Percentiles rank a stretch among this genome's conserved stretches.
Evolutionary conservation across 164 flowering plant species (phyloP).

Genomic region (Stephania japonica): DNA sequence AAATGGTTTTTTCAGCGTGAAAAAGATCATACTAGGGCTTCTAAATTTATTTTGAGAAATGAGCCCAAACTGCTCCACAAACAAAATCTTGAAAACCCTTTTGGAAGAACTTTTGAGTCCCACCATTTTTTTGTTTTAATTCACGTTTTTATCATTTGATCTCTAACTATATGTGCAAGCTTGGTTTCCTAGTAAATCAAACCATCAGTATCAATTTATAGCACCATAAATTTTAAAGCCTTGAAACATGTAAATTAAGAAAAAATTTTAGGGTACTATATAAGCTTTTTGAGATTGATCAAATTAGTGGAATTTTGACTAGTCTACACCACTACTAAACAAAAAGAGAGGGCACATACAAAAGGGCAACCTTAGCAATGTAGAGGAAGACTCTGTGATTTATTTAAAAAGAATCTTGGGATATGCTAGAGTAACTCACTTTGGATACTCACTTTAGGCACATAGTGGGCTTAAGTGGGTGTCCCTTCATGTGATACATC

Average conservation of each 20-base stretch:
- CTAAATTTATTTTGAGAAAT: neutral
- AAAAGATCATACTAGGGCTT: neutral
- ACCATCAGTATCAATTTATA: neutral
- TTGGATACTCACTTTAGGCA: too few species aligned
- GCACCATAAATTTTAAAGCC: neutral
- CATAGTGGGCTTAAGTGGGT: too few species aligned
- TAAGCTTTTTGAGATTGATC: neutral
- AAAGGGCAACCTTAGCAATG: neutral
- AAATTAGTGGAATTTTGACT: conserved; percentile 1
- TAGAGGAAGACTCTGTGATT: conserved; percentile 4
- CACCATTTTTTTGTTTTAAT: neutral
- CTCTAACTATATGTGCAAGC: neutral
- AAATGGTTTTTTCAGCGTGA: neutral
- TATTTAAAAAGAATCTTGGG: neutral
- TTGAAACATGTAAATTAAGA: neutral
- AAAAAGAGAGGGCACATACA: neutral
- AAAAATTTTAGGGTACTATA: neutral
- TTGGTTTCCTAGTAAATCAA: neutral
- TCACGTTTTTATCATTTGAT: neutral
- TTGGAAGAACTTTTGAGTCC: neutral
- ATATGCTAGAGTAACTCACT: too few species aligned
- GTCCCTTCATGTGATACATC: too few species aligned
- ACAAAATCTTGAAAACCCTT: neutral
- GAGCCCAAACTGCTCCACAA: neutral
- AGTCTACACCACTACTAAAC: neutral